phyloP scores from a whole-genome alignment of 1,139 yeast species.

The Wickerhamomyces sp. region DNA sequence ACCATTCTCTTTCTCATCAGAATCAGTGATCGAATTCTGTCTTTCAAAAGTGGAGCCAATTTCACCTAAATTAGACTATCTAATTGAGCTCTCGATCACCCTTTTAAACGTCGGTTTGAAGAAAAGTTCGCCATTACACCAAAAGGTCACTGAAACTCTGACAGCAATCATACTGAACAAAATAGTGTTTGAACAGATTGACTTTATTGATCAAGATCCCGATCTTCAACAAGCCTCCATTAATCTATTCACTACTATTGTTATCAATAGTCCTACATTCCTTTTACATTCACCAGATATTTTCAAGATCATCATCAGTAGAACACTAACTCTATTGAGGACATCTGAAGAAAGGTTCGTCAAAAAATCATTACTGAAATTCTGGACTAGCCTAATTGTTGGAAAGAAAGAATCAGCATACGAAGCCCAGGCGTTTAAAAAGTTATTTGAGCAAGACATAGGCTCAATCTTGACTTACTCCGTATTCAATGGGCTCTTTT shows the following conservation, averaged over 20 bases:
- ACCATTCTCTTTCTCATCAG: slow-evolving; percentile 51
- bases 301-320: slow-evolving; percentile 33
- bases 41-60: slow-evolving; percentile 30
- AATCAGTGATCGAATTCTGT: slow-evolving; percentile 43
- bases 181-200: slow-evolving; percentile 14
- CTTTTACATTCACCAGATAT: slow-evolving; percentile 36
- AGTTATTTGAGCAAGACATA: slow-evolving; percentile 31
- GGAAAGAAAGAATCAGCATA: slow-evolving; percentile 48
- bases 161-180: slow-evolving; percentile 12
- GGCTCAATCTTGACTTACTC: slow-evolving; percentile 35
- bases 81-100: slow-evolving; percentile 35
- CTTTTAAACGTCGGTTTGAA: slow-evolving; percentile 32
- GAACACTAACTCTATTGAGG: slow-evolving; percentile 38
- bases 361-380: slow-evolving; percentile 54
- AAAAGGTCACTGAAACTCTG: slow-evolving; percentile 9
- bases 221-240: slow-evolving; percentile 45
- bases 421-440: slow-evolving; percentile 39
- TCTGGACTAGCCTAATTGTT: slow-evolving; percentile 58
- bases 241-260: slow-evolving; percentile 47
- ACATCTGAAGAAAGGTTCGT: slow-evolving; percentile 59
- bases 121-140: not conserved
- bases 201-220: slow-evolving; percentile 28
- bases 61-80: slow-evolving; percentile 6
- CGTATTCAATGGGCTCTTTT: slow-evolving; percentile 35
- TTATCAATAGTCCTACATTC: slow-evolving; percentile 48